Conservation (phyloP, 768 basidiomycete genomes). For the Phaeotremella skinneri region DNA sequence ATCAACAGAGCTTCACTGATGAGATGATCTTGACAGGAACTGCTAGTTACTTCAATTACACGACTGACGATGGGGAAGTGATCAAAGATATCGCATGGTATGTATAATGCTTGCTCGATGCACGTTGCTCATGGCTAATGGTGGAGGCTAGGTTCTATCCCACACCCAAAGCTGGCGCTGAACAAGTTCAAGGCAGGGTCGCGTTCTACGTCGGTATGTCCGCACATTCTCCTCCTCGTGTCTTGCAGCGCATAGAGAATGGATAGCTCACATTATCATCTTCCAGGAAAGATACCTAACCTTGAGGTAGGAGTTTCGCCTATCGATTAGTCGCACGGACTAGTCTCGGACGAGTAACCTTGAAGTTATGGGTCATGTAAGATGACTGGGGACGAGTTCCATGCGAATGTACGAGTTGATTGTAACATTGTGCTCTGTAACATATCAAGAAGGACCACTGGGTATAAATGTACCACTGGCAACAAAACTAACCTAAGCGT, state of each 20-base stretch:
- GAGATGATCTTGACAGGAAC: constrained; percentile 20
- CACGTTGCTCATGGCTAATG: background rate
- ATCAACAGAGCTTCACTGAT: background rate
- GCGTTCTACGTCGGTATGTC: constrained; percentile 45
- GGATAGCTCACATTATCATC: background rate
- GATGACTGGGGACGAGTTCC: background rate
- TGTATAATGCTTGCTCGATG: background rate
- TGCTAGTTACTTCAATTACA: constrained; percentile 48
- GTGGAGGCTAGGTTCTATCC: constrained; percentile 43
- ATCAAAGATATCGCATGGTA: constrained; percentile 49
- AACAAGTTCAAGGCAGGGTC: constrained; percentile 39
- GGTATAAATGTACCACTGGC: too few species aligned
- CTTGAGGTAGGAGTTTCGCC: constrained; percentile 36
- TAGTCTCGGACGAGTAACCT: background rate
- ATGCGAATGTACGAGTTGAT: too few species aligned
- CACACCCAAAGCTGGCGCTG: constrained; percentile 40
- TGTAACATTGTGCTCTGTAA: too few species aligned
- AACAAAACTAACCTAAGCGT: background rate
- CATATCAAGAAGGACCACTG: background rate
- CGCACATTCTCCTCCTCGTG: background rate
- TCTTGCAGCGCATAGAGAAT: background rate
- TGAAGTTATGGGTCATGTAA: background rate
- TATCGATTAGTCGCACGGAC: constrained; percentile 3
- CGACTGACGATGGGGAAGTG: constrained; percentile 38
- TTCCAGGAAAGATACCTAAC: constrained; percentile 26